These are phyloP conservation scores for Cryphonectria parasitica DNA, from an alignment of 2,329 filamentous ascomycete species.

Conservation along the genomic window DNA sequence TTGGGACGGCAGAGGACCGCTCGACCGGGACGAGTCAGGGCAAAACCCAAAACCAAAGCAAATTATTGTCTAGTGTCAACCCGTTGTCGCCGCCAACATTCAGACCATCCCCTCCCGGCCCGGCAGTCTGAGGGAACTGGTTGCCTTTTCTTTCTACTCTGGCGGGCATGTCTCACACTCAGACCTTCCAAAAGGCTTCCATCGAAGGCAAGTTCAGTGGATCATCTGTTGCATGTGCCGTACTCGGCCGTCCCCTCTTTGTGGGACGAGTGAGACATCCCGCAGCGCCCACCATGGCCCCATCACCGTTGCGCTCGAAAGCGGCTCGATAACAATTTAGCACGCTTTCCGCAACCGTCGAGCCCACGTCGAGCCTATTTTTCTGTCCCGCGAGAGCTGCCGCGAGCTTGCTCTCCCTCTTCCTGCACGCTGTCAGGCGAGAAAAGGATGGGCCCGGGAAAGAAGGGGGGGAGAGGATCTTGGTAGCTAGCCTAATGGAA, in stretches of 20 bases:
- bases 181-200: not conserved
- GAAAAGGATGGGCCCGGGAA: no score
- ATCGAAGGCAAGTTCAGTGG: not conserved
- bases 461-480: not conserved
- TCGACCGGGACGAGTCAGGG: not conserved
- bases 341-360: constrained; percentile 1
- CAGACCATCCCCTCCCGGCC: not conserved
- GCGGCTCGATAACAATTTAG: not conserved
- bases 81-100: not conserved
- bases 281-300: not conserved
- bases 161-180: not conserved
- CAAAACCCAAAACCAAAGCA: not conserved
- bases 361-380: no score
- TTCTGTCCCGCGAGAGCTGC: not conserved
- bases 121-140: not conserved
- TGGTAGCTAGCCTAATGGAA: not conserved
- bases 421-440: not conserved
- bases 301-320: not conserved
- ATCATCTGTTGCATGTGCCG: not conserved
- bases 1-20: not conserved
- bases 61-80: not conserved
- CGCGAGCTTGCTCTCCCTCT: not conserved
- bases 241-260: not conserved
- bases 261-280: not conserved
- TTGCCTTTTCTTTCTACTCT: not conserved